Percentiles rank a stretch among this genome's conserved stretches.
Evolutionary conservation across 2,329 filamentous ascomycete genomes (phyloP).

Genomic region (Metarhizium anisopliae): DNA sequence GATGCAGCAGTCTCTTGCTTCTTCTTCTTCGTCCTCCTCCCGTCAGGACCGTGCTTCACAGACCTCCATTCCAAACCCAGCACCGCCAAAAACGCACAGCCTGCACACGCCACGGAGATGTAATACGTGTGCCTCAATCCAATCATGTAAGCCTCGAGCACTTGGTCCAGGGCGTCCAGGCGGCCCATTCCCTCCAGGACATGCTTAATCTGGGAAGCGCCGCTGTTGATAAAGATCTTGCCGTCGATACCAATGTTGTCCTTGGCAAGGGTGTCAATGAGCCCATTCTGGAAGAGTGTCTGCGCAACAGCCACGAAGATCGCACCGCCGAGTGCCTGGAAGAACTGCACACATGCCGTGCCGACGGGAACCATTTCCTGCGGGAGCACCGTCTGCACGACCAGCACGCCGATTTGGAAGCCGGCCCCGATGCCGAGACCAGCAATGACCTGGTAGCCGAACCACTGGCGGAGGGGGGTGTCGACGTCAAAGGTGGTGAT

Average conservation of each 20-base stretch:
- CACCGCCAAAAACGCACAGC: slow-evolving; percentile 33
- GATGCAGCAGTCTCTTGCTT: slow-evolving; percentile 18
- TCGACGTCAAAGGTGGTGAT: slow-evolving; percentile 42
- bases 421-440: slow-evolving; percentile 44
- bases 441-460: slow-evolving; percentile 48
- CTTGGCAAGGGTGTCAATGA: slow-evolving; percentile 41
- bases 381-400: slow-evolving; percentile 42
- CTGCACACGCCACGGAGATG: slow-evolving; percentile 39
- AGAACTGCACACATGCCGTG: slow-evolving; percentile 48
- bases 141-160: slow-evolving; percentile 39
- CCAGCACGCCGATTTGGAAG: slow-evolving; percentile 38
- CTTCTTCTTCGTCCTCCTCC: slow-evolving; percentile 19
- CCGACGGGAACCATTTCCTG: slow-evolving; percentile 40
- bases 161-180: slow-evolving; percentile 30
- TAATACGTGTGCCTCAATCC: slow-evolving; percentile 43
- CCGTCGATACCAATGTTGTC: slow-evolving; percentile 37
- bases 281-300: slow-evolving; percentile 57
- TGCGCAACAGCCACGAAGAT: slow-evolving; percentile 57
- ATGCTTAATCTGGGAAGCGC: slow-evolving; percentile 38
- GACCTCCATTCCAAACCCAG: slow-evolving; percentile 43
- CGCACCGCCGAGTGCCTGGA: slow-evolving; percentile 57
- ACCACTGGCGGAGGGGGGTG: slow-evolving; percentile 41
- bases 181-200: slow-evolving; percentile 33
- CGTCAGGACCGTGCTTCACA: slow-evolving; percentile 34
- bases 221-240: slow-evolving; percentile 39